Conservation (phyloP, 2,329 filamentous ascomycete species). For the Cytospora mali region DNA sequence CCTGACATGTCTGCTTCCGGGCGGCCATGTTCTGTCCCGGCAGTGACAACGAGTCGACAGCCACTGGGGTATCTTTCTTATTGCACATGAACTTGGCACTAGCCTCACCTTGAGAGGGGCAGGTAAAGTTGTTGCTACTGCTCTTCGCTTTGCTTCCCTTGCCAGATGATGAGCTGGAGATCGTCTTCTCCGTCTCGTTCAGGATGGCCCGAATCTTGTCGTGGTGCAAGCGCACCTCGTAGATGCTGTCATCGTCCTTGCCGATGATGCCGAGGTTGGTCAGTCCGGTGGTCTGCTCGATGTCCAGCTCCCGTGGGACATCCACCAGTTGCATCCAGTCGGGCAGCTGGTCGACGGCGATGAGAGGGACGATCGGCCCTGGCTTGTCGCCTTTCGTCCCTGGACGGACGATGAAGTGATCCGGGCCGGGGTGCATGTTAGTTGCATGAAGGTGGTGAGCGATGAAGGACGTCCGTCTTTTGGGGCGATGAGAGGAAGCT, state of each 20-base stretch:
- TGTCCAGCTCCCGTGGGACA: slow-evolving; percentile 45
- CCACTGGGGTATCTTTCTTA: not conserved
- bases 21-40: not conserved
- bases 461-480: not conserved
- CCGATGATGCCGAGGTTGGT: slow-evolving; percentile 41
- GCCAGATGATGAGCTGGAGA: not conserved
- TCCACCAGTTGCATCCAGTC: slow-evolving; percentile 47
- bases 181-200: slow-evolving; percentile 9
- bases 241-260: slow-evolving; percentile 31
- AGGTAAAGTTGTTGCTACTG: not conserved
- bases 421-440: slow-evolving; percentile 34
- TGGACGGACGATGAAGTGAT: slow-evolving; percentile 50
- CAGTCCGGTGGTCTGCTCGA: slow-evolving; percentile 44
- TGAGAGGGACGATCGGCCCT: slow-evolving; percentile 51
- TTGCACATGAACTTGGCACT: not conserved
- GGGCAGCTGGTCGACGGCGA: slow-evolving; percentile 57
- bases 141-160: not conserved
- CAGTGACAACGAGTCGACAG: not conserved
- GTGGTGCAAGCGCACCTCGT: slow-evolving; percentile 34
- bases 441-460: not conserved
- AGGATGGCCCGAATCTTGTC: slow-evolving; percentile 16
- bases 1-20: not conserved
- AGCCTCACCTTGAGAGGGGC: not conserved
- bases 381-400: slow-evolving; percentile 34
- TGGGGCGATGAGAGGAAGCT: not conserved